Evolutionary conservation across 129 eudicot species (phyloP), one percentile per base, ranked within the genome.

Genomic region (Sambucus nigra): DNA sequence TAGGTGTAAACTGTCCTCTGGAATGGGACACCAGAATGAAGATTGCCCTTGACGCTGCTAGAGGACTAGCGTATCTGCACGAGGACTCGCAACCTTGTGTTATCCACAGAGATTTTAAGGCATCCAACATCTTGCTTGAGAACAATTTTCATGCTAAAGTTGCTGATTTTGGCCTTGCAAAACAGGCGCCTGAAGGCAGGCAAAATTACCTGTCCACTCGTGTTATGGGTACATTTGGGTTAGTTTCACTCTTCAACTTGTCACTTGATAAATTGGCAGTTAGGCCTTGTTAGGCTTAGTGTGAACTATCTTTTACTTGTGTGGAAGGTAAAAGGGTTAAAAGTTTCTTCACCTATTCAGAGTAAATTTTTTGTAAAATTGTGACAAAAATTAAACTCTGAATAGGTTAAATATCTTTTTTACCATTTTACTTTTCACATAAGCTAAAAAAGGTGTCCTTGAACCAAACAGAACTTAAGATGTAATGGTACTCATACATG

Each of bases 211-310:
- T 92, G 69, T 86, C 99, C 23, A 92, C 99, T 53, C 89, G 99
- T 63, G 99, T 92, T 57, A 92, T 92, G 96, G 99, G 99, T 49
- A 92, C 99, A 67, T 92, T 92, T 53, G 99, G 99, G 99, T 92
- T 40, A 77, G 95, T 78, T 39, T 39, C 32, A n/a, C 2, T 19
- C 59, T 61, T 48, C 9, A 58, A 10, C 20, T 60, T 45, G n/a
- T n/a, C n/a, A n/a, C n/a, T n/a, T n/a, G n/a, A n/a, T n/a, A n/a
- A n/a, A n/a, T n/a, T n/a, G n/a, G n/a, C n/a, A n/a, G n/a, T n/a
- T n/a, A n/a, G n/a, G n/a, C n/a, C n/a, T n/a, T n/a, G n/a, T n/a
- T n/a, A n/a, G n/a, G n/a, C n/a, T n/a, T n/a, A n/a, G n/a, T n/a
- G n/a, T n/a, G n/a, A n/a, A n/a, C n/a, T n/a, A n/a, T n/a, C n/a